Conservation (phyloP, 2,329 filamentous ascomycete species). For the Cladosporium phlei region DNA sequence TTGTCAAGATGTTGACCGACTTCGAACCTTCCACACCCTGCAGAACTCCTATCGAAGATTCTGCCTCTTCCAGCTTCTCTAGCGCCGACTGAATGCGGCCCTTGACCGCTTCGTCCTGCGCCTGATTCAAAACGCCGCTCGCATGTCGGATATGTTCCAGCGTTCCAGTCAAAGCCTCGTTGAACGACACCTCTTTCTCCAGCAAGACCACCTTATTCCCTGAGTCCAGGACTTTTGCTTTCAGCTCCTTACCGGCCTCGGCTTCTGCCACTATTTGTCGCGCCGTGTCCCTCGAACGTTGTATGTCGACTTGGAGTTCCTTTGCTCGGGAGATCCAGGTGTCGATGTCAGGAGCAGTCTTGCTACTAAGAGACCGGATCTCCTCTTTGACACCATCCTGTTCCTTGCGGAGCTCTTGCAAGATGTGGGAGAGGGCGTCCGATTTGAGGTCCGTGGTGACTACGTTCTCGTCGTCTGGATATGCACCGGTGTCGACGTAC, state of each 20-base stretch:
- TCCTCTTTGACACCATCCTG: slow-evolving; percentile 58
- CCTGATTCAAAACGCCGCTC: slow-evolving; percentile 45
- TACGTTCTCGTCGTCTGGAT: slow-evolving; percentile 54
- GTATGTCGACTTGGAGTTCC: slow-evolving; percentile 78
- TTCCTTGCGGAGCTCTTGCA: slow-evolving; percentile 48
- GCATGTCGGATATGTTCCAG: slow-evolving; percentile 50
- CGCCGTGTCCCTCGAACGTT: slow-evolving; percentile 71
- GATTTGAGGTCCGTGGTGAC: slow-evolving; percentile 50
- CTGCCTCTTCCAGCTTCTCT: slow-evolving; percentile 43
- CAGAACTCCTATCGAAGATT: slow-evolving; percentile 55
- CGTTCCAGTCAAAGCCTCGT: slow-evolving; percentile 47
- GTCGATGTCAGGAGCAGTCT: slow-evolving; percentile 73
- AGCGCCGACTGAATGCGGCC: slow-evolving; percentile 46
- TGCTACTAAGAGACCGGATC: slow-evolving; percentile 69
- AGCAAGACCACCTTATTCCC: slow-evolving; percentile 52
- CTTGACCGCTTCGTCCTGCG: slow-evolving; percentile 40
- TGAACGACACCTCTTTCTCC: slow-evolving; percentile 57
- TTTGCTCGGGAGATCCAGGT: slow-evolving; percentile 83
- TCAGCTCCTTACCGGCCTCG: slow-evolving; percentile 61
- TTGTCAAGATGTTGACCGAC: slow-evolving; percentile 36
- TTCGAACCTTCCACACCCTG: slow-evolving; percentile 32
- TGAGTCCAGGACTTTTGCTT: slow-evolving; percentile 60
- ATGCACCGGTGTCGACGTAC: slow-evolving; percentile 50
- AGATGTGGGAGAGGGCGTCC: slow-evolving; percentile 45
- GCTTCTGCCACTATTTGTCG: slow-evolving; percentile 75